A percentile compares a stretch with the other conserved stretches of the same genome.
Evolutionary conservation across 805 yeast genomes (phyloP).

Genomic region (Wickerhamomyces mucosus): DNA sequence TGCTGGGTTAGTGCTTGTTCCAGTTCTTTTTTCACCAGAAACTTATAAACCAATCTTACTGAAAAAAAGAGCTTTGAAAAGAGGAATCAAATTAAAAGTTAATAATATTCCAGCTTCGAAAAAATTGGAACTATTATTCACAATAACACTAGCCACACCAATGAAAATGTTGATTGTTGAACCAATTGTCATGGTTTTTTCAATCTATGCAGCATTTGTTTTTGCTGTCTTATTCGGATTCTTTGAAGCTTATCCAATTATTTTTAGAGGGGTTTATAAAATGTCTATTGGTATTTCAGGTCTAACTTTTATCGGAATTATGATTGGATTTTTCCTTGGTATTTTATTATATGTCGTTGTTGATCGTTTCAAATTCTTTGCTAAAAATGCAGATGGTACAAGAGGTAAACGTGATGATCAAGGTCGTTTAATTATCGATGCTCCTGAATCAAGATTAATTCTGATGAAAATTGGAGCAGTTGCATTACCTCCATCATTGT

Average conservation of each 20-base stretch:
- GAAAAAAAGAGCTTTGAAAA: constrained; percentile 46
- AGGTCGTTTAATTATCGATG: constrained; percentile 43
- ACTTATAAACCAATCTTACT: constrained; percentile 65
- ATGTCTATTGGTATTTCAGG: constrained; percentile 59
- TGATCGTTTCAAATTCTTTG: constrained; percentile 42
- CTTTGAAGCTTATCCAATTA: constrained; percentile 72
- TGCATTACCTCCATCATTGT: constrained; percentile 55
- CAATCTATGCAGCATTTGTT: constrained; percentile 62
- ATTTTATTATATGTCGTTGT: constrained; percentile 38
- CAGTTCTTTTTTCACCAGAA: constrained; percentile 46
- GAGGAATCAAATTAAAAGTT: constrained; percentile 41
- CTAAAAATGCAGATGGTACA: constrained; percentile 54
- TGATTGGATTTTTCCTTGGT: constrained; percentile 55
- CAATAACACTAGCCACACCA: constrained; percentile 51
- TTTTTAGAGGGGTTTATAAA: constrained; percentile 53
- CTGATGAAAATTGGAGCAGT: constrained; percentile 61
- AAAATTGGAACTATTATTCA: constrained; percentile 35
- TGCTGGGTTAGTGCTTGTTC: constrained; percentile 42
- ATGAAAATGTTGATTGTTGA: constrained; percentile 59
- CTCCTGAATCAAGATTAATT: constrained; percentile 53
- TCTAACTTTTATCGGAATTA: constrained; percentile 62
- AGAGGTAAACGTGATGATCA: constrained; percentile 37
- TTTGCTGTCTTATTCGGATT: constrained; percentile 74
- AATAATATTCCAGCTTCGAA: constrained; percentile 24
- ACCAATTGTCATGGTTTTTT: constrained; percentile 64